Conservation (phyloP, 495 filamentous ascomycete species). For the Parachaetomium inaequale region DNA sequence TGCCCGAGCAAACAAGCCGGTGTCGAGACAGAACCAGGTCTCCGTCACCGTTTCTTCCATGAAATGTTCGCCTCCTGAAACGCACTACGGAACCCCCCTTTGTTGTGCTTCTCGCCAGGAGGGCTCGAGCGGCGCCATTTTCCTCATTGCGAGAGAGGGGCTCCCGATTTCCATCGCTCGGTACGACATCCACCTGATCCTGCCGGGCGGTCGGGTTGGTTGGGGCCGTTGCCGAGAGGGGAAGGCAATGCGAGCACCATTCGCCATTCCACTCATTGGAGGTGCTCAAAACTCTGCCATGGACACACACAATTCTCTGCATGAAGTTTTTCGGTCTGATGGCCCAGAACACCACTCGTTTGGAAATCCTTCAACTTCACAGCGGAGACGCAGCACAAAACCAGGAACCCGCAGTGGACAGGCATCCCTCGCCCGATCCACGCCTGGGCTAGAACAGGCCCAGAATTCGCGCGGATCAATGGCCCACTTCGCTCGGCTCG, state of each 20-base stretch:
- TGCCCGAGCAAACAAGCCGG: background rate
- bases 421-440: background rate
- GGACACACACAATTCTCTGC: too few relatives aligned
- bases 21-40: background rate
- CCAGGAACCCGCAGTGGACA: background rate
- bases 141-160: background rate
- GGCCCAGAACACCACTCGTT: too few relatives aligned
- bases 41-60: background rate
- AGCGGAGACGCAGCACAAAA: background rate
- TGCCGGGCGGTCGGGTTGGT: background rate
- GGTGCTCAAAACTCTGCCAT: too few relatives aligned
- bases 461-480: background rate
- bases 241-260: conserved; percentile 1
- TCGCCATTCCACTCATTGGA: too few relatives aligned
- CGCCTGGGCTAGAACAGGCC: background rate
- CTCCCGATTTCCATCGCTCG: too few relatives aligned
- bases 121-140: conserved; percentile 5
- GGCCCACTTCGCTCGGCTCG: background rate
- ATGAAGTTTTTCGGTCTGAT: background rate
- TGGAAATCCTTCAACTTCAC: background rate
- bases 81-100: conserved; percentile 2
- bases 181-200: background rate
- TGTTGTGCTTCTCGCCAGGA: background rate
- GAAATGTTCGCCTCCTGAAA: conserved; percentile 6
- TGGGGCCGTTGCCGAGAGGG: background rate